Evolutionary conservation across 164 flowering plant species (phyloP).

Genomic region (Stephania cephalantha): DNA sequence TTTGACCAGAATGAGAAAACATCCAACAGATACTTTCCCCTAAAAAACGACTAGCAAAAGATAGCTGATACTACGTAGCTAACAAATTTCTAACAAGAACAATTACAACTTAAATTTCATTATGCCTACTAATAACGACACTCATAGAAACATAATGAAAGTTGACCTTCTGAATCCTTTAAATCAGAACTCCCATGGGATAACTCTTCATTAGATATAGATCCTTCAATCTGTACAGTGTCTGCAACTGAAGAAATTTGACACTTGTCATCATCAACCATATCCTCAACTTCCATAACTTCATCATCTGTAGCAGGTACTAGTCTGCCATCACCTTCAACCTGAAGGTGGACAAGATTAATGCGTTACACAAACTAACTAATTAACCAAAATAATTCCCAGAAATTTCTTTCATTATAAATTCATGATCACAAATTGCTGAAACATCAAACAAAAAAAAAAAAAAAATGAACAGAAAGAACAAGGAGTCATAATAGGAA

Average conservation of each 20-base stretch:
- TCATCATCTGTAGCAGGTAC: slow-evolving; percentile 92
- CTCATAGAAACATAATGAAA: not conserved
- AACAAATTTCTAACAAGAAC: not conserved
- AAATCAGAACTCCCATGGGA: slow-evolving; percentile 21
- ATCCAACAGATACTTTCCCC: not conserved
- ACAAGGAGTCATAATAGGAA: not conserved
- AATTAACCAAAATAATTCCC: not conserved
- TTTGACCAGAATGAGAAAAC: not conserved
- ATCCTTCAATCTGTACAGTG: slow-evolving; percentile 21
- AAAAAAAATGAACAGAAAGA: not conserved
- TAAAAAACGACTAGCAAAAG: not conserved
- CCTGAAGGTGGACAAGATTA: slow-evolving; percentile 28
- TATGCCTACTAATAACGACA: not conserved
- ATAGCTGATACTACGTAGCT: not conserved
- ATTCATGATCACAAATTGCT: not conserved
- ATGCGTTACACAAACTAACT: not conserved
- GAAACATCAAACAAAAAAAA: not conserved
- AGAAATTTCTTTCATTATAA: not conserved
- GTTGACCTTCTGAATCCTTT: slow-evolving; percentile 37
- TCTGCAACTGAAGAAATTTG: slow-evolving; percentile 31
- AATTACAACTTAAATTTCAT: not conserved
- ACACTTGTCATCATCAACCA: slow-evolving; percentile 49
- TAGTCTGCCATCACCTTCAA: slow-evolving; percentile 73
- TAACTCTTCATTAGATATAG: slow-evolving; percentile 20
- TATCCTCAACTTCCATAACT: slow-evolving; percentile 70